Percentiles rank a stretch among this genome's conserved stretches.
phyloP scores from a whole-genome alignment of 164 flowering plant genomes.

The Vitis riparia region DNA sequence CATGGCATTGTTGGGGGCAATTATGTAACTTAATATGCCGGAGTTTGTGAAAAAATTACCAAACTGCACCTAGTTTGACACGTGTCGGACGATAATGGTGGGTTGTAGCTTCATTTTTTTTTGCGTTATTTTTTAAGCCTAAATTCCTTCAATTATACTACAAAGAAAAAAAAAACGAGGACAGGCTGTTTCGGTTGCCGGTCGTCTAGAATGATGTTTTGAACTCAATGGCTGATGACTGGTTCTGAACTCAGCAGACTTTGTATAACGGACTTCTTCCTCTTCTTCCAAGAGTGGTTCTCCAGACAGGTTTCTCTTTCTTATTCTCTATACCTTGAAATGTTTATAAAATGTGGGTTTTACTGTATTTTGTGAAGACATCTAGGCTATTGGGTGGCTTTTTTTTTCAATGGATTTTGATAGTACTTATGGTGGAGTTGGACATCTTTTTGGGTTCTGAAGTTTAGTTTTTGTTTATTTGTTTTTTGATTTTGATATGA shows the following conservation, averaged over 20 bases:
- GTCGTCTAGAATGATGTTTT: not conserved
- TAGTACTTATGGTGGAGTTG: not conserved
- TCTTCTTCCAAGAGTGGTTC: not conserved
- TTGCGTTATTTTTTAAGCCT: too few species aligned
- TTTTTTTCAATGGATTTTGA: not conserved
- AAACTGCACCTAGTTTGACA: too few species aligned
- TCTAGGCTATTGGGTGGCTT: not conserved
- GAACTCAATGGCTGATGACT: constrained; percentile 8
- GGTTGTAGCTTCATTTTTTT: too few species aligned
- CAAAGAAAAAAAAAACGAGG: too few species aligned
- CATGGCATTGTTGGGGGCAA: too few species aligned
- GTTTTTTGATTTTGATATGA: not conserved
- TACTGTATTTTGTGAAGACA: not conserved
- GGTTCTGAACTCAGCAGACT: not conserved
- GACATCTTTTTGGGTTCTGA: not conserved
- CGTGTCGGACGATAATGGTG: too few species aligned
- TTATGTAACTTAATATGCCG: too few species aligned
- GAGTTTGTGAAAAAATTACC: too few species aligned
- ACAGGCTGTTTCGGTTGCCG: constrained; percentile 17
- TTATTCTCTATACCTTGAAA: not conserved
- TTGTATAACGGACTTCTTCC: constrained; percentile 1
- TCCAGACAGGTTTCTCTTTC: constrained; percentile 7
- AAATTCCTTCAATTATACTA: too few species aligned
- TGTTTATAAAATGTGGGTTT: not conserved
- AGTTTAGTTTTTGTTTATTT: not conserved